Evolutionary conservation across 345 rosid genomes (phyloP).

Genomic region (Rhizophora apiculata): DNA sequence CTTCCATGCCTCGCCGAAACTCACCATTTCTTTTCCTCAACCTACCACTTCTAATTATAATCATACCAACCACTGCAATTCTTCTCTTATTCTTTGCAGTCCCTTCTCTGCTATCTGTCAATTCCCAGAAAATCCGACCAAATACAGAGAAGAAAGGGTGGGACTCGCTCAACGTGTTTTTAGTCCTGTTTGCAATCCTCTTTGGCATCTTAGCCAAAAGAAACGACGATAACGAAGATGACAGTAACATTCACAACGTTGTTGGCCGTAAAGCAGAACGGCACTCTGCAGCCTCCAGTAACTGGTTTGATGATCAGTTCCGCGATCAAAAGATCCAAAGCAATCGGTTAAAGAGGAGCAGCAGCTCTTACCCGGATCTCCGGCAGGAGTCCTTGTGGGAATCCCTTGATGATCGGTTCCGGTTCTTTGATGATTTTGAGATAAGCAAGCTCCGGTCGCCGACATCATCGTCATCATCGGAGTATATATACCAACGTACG

Average conservation of each 20-base stretch:
- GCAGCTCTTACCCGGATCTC: constrained; percentile 80
- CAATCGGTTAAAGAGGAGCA: constrained; percentile 55
- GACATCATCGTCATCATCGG: background rate
- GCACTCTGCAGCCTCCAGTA: constrained; percentile 10
- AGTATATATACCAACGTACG: constrained; percentile 16
- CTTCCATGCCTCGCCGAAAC: constrained; percentile 35
- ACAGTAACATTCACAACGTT: background rate
- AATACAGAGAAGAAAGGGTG: constrained; percentile 48
- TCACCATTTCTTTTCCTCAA: constrained; percentile 32
- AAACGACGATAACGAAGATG: constrained; percentile 37
- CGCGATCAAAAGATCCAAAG: constrained; percentile 32
- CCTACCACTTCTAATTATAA: constrained; percentile 48
- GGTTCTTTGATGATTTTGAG: constrained; percentile 71
- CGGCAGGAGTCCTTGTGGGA: constrained; percentile 42
- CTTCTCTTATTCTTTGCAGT: constrained; percentile 36
- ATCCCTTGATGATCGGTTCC: constrained; percentile 44
- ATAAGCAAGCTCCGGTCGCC: constrained; percentile 38
- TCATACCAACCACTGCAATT: constrained; percentile 45
- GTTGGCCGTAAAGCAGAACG: background rate
- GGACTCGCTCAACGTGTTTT: constrained; percentile 58
- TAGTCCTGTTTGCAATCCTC: constrained; percentile 66
- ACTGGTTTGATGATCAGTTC: constrained; percentile 46
- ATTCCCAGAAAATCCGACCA: constrained; percentile 45
- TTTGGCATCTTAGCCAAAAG: constrained; percentile 64
- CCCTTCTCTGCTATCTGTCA: constrained; percentile 44